Percentiles rank a stretch among this genome's conserved stretches.
These are phyloP conservation scores for Emmonsia crescens DNA, from an alignment of 2,329 filamentous ascomycete genomes.

Conservation along the genomic window DNA sequence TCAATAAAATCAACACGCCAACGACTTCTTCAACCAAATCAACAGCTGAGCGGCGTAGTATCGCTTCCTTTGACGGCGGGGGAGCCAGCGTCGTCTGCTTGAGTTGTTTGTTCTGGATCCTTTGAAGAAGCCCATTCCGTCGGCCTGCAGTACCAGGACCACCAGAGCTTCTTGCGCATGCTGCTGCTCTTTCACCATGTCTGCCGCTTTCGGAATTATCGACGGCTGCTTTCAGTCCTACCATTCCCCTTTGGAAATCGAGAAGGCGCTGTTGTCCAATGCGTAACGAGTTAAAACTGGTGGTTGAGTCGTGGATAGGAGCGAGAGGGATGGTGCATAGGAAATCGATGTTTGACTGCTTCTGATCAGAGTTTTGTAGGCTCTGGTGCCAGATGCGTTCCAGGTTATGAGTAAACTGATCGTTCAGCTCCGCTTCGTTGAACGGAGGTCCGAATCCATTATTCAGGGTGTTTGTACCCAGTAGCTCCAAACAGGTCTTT, in stretches of 20 bases:
- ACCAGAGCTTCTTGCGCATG: constrained; percentile 16
- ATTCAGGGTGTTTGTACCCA: constrained; percentile 6
- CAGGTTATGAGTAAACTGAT: constrained; percentile 40
- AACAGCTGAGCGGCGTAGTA: constrained; percentile 54
- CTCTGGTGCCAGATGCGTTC: constrained; percentile 37
- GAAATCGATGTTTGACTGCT: constrained; percentile 20
- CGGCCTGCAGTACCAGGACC: constrained; percentile 22
- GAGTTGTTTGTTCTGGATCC: constrained; percentile 59
- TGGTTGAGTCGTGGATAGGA: constrained; percentile 28
- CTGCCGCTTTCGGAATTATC: constrained; percentile 8
- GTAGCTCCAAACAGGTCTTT: constrained; percentile 28
- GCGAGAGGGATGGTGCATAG: constrained; percentile 23
- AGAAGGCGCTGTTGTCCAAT: constrained; percentile 33
- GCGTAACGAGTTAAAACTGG: constrained; percentile 24
- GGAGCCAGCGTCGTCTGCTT: constrained; percentile 36
- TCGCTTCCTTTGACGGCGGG: constrained; percentile 42
- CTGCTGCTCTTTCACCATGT: constrained; percentile 8
- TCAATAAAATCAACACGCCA: constrained; percentile 55
- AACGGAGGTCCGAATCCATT: constrained; percentile 16
- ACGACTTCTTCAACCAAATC: constrained; percentile 59
- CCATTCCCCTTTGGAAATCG: constrained; percentile 29
- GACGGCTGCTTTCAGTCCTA: constrained; percentile 24
- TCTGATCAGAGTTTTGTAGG: constrained; percentile 23
- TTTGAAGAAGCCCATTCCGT: constrained; percentile 59
- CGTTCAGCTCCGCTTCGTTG: constrained; percentile 40